Evolutionary conservation across 2,329 filamentous ascomycete genomes (phyloP).

Genomic region (Chaetomiaceae sp.): DNA sequence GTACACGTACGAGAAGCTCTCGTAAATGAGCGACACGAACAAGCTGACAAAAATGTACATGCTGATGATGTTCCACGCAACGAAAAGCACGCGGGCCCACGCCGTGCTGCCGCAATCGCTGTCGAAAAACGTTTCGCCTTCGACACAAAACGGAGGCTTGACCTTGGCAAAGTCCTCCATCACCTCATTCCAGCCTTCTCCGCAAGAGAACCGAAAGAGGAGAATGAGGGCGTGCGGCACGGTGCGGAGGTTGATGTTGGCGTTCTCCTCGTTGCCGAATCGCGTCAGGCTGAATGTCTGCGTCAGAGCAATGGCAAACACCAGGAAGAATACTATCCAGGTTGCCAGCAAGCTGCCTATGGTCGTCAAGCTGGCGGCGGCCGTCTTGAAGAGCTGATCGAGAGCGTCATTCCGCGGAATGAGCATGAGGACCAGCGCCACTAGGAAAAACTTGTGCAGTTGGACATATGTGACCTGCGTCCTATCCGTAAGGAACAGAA

Average conservation of each 20-base stretch:
- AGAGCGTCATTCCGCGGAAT: constrained; percentile 96
- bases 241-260: constrained; percentile 86
- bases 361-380: constrained; percentile 82
- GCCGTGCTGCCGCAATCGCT: constrained; percentile 89
- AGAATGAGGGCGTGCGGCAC: constrained; percentile 92
- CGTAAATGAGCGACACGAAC: constrained; percentile 97
- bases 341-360: constrained; percentile 92
- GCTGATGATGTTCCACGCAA: constrained; percentile 97
- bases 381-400: constrained; percentile 98
- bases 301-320: constrained; percentile 93
- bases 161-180: constrained; percentile 94
- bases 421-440: constrained; percentile 80
- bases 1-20: constrained; percentile 99
- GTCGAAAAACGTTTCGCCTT: constrained; percentile 66
- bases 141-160: constrained; percentile 74
- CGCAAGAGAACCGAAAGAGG: constrained; percentile 86
- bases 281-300: constrained; percentile 94
- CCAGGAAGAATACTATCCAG: constrained; percentile 94
- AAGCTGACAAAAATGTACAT: constrained; percentile 99
- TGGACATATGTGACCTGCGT: constrained; percentile 64
- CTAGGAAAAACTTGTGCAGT: constrained; percentile 90
- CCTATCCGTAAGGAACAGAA: constrained; percentile 64
- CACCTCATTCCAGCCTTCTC: constrained; percentile 92
- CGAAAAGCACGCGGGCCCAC: constrained; percentile 87
- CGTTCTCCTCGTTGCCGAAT: constrained; percentile 67